phyloP scores from a whole-genome alignment of 306 rosid genomes.

The Arachis hypogaea region DNA sequence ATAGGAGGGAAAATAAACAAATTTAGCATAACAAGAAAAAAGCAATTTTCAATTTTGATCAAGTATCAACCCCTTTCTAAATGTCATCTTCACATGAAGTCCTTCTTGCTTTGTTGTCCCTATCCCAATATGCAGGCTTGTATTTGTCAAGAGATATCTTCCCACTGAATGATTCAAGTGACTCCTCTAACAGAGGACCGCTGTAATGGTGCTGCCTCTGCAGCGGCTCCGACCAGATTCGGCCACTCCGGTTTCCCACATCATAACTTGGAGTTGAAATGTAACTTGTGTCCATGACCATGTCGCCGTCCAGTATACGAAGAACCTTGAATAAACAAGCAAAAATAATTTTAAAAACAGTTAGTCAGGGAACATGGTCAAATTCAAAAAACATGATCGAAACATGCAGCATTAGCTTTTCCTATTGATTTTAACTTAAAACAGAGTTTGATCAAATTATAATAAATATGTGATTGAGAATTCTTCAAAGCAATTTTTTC shows the following conservation, averaged over 20 bases:
- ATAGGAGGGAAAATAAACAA: conserved; percentile 38
- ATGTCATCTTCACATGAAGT: conserved; percentile 58
- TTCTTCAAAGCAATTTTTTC: conserved; percentile 2
- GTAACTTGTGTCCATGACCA: conserved; percentile 79
- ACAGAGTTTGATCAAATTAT: no score
- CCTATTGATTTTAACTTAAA: no score
- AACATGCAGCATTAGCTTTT: no score
- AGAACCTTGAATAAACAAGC: conserved; percentile 65
- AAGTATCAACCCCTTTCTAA: conserved; percentile 35
- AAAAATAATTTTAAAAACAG: neutral
- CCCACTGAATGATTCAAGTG: conserved; percentile 67
- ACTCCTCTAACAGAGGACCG: conserved; percentile 62
- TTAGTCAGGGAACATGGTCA: conserved; percentile 9
- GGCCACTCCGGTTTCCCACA: conserved; percentile 76
- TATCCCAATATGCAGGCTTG: conserved; percentile 69
- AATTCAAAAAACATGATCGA: conserved; percentile 9
- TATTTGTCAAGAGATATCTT: conserved; percentile 69
- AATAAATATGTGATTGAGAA: neutral
- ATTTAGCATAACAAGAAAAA: conserved; percentile 37
- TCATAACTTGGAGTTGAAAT: conserved; percentile 71
- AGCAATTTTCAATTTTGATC: conserved; percentile 22
- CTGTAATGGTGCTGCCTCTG: conserved; percentile 61
- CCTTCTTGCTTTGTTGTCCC: conserved; percentile 51
- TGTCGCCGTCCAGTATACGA: conserved; percentile 93
- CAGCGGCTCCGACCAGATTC: conserved; percentile 72